Evolutionary conservation across 306 rosid species (phyloP), one percentile per base, ranked within the genome.

Genomic region (Dryas octopetala): DNA sequence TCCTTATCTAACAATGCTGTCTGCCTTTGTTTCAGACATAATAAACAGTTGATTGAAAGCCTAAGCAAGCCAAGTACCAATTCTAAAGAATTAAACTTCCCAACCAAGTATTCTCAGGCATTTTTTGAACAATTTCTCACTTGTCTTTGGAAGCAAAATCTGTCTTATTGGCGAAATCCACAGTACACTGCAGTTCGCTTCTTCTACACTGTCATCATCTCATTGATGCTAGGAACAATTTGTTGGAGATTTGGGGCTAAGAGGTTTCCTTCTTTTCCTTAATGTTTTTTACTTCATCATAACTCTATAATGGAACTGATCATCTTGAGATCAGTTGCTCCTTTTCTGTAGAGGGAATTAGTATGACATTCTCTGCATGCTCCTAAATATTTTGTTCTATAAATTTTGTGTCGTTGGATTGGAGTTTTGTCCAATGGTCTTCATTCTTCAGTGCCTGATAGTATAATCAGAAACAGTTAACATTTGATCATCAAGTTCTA

Each of bases 131-230:
- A 94, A 82, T 94, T 94, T 58, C 83, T 89, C 74, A 90, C 98
- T 75, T 94, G 98, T 83, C 91, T 94, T 16, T 91, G 98, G 98
- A 94, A 94, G 91, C 98, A 94, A 84, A 89, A 94, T 81, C 83
- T 94, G 77, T 94, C 94, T 64, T 94, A 94, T 79, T 94, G 98
- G 98, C 88, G 98, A 74, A 91, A 91, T 64, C 98, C 98, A 5
- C 98, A 94, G 70, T 94, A 94, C 70, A 89, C 98, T 61, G 98
- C 97, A 64, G 98, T 94, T 79, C 96, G 97, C 73, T 94, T 89
- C 89, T 88, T 94, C 70, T 94, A 94, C 82, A 94, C 98, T 19
- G 83, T 91, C 76, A 91, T 91, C 74, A 94, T 94, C 86, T 91
- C 98, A 43, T 75, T 91, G 82, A 94, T 94, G 97, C 88, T 94